phyloP scores from a whole-genome alignment of 225 moss, liverwort and hornwort species.

The Physcomitrellopsis africana region DNA sequence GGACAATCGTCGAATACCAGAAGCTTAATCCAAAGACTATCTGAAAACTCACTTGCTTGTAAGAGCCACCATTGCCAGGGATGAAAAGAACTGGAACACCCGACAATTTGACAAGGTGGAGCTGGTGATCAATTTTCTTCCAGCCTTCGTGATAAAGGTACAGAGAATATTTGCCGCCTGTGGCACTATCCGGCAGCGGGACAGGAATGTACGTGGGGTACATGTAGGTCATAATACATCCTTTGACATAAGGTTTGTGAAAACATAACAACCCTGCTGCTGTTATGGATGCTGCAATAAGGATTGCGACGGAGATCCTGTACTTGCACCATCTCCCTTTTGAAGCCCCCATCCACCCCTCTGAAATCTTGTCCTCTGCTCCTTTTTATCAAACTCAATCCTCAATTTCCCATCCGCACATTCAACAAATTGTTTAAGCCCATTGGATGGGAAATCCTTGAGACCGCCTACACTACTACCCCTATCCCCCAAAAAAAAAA shows the following conservation, averaged over 20 bases:
- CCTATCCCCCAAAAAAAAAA: not conserved
- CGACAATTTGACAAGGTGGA: conserved; percentile 93
- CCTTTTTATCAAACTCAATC: not conserved
- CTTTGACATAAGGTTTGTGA: conserved; percentile 69
- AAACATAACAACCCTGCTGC: conserved; percentile 77
- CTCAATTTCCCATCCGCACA: conserved; percentile 29
- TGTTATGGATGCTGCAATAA: conserved; percentile 48
- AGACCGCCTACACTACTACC: conserved; percentile 17
- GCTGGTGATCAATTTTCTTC: conserved; percentile 96
- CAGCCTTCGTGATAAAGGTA: conserved; percentile 98
- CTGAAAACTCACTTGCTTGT: conserved; percentile 75
- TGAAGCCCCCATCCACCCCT: conserved; percentile 45
- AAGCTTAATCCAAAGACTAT: no score
- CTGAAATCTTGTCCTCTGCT: conserved; percentile 15
- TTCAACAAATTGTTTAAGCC: conserved; percentile 20
- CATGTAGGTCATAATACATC: conserved; percentile 96
- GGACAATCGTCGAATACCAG: no score
- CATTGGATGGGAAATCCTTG: not conserved
- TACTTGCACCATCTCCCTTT: conserved; percentile 52
- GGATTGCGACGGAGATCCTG: conserved; percentile 51
- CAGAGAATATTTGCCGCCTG: conserved; percentile 67
- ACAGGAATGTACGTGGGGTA: conserved; percentile 95
- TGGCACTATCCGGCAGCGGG: conserved; percentile 65
- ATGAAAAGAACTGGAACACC: conserved; percentile 98
- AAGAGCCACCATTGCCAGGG: conserved; percentile 98